Percentiles rank a stretch among this genome's conserved stretches.
phyloP scores from a whole-genome alignment of 352 stramenopile genomes.

The Phytophthora sp. region DNA sequence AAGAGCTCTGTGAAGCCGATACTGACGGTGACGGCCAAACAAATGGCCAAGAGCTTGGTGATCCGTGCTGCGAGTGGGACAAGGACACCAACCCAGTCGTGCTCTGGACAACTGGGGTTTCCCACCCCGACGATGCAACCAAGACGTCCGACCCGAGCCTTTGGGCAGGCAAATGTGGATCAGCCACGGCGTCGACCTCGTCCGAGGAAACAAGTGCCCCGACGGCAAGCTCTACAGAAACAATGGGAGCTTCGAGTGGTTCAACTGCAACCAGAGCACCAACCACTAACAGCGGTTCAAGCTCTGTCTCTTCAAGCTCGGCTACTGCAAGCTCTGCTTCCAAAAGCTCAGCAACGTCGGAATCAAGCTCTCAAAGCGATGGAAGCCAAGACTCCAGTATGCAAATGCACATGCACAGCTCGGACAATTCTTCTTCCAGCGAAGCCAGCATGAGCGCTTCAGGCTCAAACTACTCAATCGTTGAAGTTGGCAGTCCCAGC shows the following conservation, averaged over 20 bases:
- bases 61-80: constrained; percentile 63
- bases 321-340: neutral
- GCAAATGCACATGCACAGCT: neutral
- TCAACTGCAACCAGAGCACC: neutral
- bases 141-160: constrained; percentile 24
- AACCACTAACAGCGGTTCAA: neutral
- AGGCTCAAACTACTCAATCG: neutral
- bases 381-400: neutral
- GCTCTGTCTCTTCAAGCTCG: neutral
- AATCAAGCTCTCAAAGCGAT: neutral
- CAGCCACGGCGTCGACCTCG: neutral
- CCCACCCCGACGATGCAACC: constrained; percentile 23
- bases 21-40: constrained; percentile 73
- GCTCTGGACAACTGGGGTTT: constrained; percentile 27
- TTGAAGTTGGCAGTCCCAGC: constrained; percentile 9
- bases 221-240: neutral
- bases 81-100: constrained; percentile 14
- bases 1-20: constrained; percentile 24
- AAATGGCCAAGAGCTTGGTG: constrained; percentile 81
- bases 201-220: neutral
- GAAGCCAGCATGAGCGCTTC: neutral
- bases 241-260: neutral
- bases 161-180: constrained; percentile 17
- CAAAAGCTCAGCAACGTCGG: neutral
- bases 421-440: neutral